Percentiles rank a stretch among this genome's conserved stretches.
Evolutionary conservation across 2,329 filamentous ascomycete genomes (phyloP).

Genomic region (Fusarium chuoi): DNA sequence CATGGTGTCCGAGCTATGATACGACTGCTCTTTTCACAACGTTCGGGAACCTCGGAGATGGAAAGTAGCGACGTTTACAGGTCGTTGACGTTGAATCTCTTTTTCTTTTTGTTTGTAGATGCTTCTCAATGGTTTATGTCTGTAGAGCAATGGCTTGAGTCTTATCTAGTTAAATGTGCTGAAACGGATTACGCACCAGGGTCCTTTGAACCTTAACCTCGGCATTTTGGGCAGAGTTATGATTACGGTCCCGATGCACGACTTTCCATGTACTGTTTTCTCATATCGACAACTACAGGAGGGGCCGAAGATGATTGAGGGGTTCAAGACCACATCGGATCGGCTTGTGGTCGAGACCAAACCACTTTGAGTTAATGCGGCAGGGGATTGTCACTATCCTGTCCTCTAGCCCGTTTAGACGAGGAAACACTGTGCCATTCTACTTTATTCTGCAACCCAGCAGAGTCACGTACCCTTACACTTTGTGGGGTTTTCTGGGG

Average conservation of each 20-base stretch:
- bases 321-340: not conserved
- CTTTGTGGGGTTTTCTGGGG: not conserved
- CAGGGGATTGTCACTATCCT: not conserved
- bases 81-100: too few species aligned
- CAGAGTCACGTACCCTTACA: not conserved
- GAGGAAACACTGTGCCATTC: not conserved
- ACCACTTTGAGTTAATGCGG: not conserved
- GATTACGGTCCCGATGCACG: not conserved
- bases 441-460: not conserved
- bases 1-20: not conserved
- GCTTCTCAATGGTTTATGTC: not conserved
- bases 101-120: not conserved
- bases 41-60: fast-evolving
- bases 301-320: not conserved
- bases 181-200: not conserved
- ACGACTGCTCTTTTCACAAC: not conserved
- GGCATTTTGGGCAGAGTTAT: not conserved
- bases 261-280: not conserved
- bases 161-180: not conserved
- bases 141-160: not conserved
- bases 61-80: too few species aligned
- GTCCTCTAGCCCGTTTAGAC: not conserved
- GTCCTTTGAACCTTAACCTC: not conserved
- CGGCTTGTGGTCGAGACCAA: not conserved
- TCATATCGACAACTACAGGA: not conserved